Base-by-base conservation (phyloP, 2,329 filamentous ascomycete species). In the Coniochaeta ligniaria region DNA sequence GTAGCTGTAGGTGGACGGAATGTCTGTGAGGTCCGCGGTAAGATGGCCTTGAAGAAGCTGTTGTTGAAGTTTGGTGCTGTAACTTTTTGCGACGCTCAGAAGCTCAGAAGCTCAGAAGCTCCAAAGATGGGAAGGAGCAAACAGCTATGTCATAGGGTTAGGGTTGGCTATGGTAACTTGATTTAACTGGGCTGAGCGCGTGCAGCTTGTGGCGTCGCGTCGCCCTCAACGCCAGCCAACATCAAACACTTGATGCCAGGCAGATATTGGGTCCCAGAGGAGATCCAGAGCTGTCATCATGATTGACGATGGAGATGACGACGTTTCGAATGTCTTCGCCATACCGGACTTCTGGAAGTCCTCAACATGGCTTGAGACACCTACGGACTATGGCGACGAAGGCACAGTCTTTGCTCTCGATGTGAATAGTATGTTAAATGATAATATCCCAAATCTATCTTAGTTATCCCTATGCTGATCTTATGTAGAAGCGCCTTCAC, bases 331-430 rank as follows among this genome's bases (percentile, higher is more conserved):
- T 68, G 79, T 87, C 35, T 91, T 91, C 68, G 80, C 82, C 43
- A 84, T 86, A 54, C 84, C 84, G 43, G 79, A 87, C 68, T 80
- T 89, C 63, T 85, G 82, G 80, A 76, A 76, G 60, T 74, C 79
- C 28, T 84, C 86, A 2, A 77, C 74, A 65, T 80, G 81, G 71
- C 72, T 83, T 41, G 72, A 77, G 8, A 63, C 72, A 24, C 54
- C 63, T 2, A 20, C 63, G 38, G 22, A 59, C 54, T 65, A 68
- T 11, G 61, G 64, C 56, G 62, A 67, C 20, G 41, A 63, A 28
- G 60, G 68, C 58, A 67, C 70, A 38, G 80, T 83, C 67, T 85
- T 85, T 68, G 68, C 74, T 26, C 68, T 76, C 2, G 66, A 76
- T 6, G 61, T 78, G 2, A 66, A 68, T 58, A 67, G 75, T 75